A percentile compares a stretch with the other conserved stretches of the same genome.
phyloP scores from a whole-genome alignment of 495 filamentous ascomycete species.

The Lasiosphaeria miniovina region DNA sequence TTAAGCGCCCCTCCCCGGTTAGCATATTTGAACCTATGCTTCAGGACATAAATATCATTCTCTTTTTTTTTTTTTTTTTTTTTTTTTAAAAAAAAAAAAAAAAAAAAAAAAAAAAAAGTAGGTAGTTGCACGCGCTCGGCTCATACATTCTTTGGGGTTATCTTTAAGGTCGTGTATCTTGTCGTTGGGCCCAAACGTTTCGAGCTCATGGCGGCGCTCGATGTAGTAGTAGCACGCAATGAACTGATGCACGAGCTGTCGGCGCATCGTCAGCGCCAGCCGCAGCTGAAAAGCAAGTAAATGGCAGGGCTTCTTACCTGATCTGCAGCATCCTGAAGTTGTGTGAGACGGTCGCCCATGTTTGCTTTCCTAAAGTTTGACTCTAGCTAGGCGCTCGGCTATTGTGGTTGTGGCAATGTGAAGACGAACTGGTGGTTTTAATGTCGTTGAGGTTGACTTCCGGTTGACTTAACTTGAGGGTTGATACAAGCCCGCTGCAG shows the following conservation, averaged over 20 bases:
- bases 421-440: neutral
- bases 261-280: conserved; percentile 5
- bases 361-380: conserved; percentile 12
- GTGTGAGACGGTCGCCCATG: conserved; percentile 90
- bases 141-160: conserved; percentile 22
- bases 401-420: neutral
- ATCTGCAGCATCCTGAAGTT: conserved; percentile 92
- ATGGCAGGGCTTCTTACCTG: conserved; percentile 19
- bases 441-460: neutral
- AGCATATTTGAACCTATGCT: too few species aligned
- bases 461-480: too few species aligned
- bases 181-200: conserved; percentile 58
- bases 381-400: neutral
- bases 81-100: neutral
- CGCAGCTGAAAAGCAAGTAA: neutral
- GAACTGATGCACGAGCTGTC: conserved; percentile 84
- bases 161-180: conserved; percentile 56
- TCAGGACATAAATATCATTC: neutral
- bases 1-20: too few species aligned
- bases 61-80: neutral
- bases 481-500: too few species aligned
- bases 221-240: conserved; percentile 82
- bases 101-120: too few species aligned
- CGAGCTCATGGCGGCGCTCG: conserved; percentile 74
- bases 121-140: too few species aligned